A percentile compares a stretch with the other conserved stretches of the same genome.
Conservation (phyloP, 129 eudicot species). For the Flaveria ramosissima region DNA sequence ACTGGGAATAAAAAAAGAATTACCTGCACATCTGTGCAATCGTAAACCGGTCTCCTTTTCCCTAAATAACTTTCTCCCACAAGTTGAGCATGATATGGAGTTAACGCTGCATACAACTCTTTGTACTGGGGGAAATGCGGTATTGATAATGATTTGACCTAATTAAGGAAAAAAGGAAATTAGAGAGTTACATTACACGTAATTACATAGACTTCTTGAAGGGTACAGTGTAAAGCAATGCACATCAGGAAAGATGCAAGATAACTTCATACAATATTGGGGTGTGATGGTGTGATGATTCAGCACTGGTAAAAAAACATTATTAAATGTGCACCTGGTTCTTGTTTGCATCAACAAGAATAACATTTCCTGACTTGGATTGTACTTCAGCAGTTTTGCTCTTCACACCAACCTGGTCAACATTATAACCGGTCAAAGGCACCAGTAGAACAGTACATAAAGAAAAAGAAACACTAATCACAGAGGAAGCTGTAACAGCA, state of each 20-base stretch:
- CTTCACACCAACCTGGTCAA: constrained; percentile 88
- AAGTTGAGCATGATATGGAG: constrained; percentile 80
- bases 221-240: neutral
- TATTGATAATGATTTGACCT: constrained; percentile 81
- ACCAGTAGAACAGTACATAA: constrained; percentile 5
- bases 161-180: constrained; percentile 20
- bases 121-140: constrained; percentile 75
- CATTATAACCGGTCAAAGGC: constrained; percentile 22
- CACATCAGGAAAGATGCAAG: constrained; percentile 8
- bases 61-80: constrained; percentile 98
- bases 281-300: neutral
- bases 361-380: constrained; percentile 71
- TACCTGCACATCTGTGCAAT: constrained; percentile 92
- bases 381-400: constrained; percentile 87
- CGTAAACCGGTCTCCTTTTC: constrained; percentile 74
- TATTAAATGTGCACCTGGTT: constrained; percentile 67
- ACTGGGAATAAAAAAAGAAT: neutral
- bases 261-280: neutral
- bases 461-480: constrained; percentile 10
- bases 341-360: constrained; percentile 82
- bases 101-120: constrained; percentile 65
- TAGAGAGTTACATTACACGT: neutral
- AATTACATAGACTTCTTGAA: neutral
- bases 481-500: neutral
- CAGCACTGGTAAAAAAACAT: neutral